These are phyloP conservation scores for Scortechinia acanthostroma DNA, from an alignment of 2,329 filamentous ascomycete species.

Conservation along the genomic window DNA sequence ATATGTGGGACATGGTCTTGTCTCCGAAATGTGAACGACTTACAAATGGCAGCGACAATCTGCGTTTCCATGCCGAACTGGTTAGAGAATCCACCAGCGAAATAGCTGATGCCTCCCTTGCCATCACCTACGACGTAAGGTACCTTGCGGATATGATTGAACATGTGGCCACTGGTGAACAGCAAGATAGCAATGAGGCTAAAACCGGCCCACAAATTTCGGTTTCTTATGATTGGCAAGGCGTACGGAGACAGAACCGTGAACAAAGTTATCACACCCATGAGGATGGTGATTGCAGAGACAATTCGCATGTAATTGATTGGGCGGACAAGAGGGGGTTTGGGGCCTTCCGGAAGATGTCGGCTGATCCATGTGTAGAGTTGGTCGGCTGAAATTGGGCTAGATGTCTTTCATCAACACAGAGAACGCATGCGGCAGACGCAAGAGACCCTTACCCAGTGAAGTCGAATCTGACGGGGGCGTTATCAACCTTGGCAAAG, in stretches of 20 bases:
- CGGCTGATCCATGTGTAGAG: constrained; percentile 74
- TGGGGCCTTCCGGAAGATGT: constrained; percentile 71
- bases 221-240: constrained; percentile 75
- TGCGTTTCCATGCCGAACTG: constrained; percentile 94
- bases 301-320: constrained; percentile 79
- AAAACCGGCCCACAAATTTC: constrained; percentile 87
- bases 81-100: constrained; percentile 84
- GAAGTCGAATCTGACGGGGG: constrained; percentile 80
- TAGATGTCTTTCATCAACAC: constrained; percentile 25
- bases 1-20: constrained; percentile 3
- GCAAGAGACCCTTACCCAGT: constrained; percentile 51
- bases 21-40: constrained; percentile 35
- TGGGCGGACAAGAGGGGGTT: constrained; percentile 73
- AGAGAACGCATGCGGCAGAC: constrained; percentile 3
- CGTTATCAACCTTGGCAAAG: constrained; percentile 61
- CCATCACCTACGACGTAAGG: constrained; percentile 85
- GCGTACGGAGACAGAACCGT: constrained; percentile 73
- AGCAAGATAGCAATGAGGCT: constrained; percentile 83
- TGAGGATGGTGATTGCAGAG: constrained; percentile 56
- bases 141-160: constrained; percentile 94
- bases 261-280: constrained; percentile 63
- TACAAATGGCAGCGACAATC: constrained; percentile 88
- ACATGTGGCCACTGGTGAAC: constrained; percentile 97
- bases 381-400: constrained; percentile 68
- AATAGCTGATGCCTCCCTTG: constrained; percentile 79